Base-by-base conservation (phyloP, 2,329 filamentous ascomycete species). In the Penicillium sp. region DNA sequence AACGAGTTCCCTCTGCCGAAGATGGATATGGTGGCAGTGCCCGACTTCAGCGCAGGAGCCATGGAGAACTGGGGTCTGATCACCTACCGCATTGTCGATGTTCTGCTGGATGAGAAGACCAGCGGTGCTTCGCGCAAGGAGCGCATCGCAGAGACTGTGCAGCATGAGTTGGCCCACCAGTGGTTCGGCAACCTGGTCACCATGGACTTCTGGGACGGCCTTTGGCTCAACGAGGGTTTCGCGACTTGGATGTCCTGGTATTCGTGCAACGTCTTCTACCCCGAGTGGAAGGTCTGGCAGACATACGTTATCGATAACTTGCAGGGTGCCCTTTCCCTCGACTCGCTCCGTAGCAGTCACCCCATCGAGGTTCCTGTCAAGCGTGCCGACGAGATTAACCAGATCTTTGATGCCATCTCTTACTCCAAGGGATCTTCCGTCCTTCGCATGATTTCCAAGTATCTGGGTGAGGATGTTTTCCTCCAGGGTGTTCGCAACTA, bases 21-120 rank as follows among this genome's bases (percentile, higher is more conserved):
- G 81, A 94, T 95, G 89, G 90, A 95, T 73, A 94, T 95, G 87
- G 86, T 95, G 62, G 92, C 92, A 40, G 92, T 97, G 67, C 92
- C 92, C 14, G 92, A 97, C 70, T 97, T 97, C 70, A 90, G 90
- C 45, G 90, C 91, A 44, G 92, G 92, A 56, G 92, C 92, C 53
- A 96, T 97, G 92, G 92, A 97, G 80, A 97, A 97, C 73, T 97
- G 92, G 92, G 92, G 92, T 68, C 79, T 97, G 46, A 85, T 97
- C 62, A 97, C 92, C 6, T 97, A 96, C 76, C 88, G 92, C 59
- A 89, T 95, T 20, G 92, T 96, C 30, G 90, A 95, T 67, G 74
- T 97, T 42, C 81, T 97, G 53, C 84, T 95, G 56, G 92, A 97
- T 64, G 90, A 96, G 74, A 94, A 95, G 80, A 88, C 84, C 3